Conservation (phyloP, 1,139 yeast species). For the Saccharomycopsis crataegensis region DNA sequence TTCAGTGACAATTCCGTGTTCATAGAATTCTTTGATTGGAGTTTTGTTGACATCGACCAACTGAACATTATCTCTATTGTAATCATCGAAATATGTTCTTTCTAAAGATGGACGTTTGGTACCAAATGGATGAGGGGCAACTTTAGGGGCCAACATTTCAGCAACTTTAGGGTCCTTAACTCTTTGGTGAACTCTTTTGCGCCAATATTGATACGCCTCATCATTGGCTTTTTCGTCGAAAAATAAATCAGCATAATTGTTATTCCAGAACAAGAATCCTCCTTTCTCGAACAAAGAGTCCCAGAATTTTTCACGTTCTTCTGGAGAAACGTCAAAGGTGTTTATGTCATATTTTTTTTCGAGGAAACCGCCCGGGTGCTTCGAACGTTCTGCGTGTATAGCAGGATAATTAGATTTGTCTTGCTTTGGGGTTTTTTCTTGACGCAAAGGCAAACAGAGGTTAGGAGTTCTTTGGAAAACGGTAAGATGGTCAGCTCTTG, state of each 20-base stretch:
- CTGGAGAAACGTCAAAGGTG: conserved; percentile 20
- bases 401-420: conserved; percentile 19
- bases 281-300: conserved; percentile 23
- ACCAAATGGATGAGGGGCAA: conserved; percentile 26
- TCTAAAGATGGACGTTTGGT: conserved; percentile 28
- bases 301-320: conserved; percentile 24
- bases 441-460: conserved; percentile 25
- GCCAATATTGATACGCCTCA: conserved; percentile 26
- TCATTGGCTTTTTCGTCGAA: conserved; percentile 23
- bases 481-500: conserved; percentile 21
- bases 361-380: conserved; percentile 23
- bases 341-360: conserved; percentile 13
- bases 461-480: conserved; percentile 28
- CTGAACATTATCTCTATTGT: conserved; percentile 27
- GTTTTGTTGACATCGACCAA: conserved; percentile 25
- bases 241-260: conserved; percentile 24
- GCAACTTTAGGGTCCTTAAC: conserved; percentile 24
- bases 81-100: conserved; percentile 26
- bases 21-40: conserved; percentile 25
- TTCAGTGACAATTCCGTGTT: conserved; percentile 21
- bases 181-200: conserved; percentile 23
- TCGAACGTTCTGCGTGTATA: conserved; percentile 20
- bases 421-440: conserved; percentile 19
- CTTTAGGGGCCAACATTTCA: conserved; percentile 25
- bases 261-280: conserved; percentile 26